A percentile compares a stretch with the other conserved stretches of the same genome.
Evolutionary conservation across 192 early-diverging fungal species (phyloP).

Genomic region (Backusella parvicylindrica): DNA sequence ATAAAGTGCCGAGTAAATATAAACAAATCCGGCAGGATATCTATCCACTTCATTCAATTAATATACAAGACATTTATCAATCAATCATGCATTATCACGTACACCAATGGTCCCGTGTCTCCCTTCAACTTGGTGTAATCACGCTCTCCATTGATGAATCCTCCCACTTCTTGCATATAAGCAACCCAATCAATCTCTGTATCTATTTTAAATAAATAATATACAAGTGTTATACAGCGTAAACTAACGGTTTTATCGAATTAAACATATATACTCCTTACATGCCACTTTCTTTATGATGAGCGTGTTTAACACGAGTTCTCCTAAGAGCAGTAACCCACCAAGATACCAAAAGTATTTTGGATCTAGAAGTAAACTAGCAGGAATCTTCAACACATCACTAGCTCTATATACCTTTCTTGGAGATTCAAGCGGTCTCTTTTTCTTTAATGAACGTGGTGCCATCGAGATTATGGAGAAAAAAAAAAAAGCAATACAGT

Average conservation of each 20-base stretch:
- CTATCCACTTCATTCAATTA: conserved; percentile 30
- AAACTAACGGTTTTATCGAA: neutral
- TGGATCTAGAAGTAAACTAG: conserved; percentile 37
- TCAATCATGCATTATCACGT: conserved; percentile 7
- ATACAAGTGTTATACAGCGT: neutral
- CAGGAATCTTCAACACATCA: conserved; percentile 13
- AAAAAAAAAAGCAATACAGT: neutral
- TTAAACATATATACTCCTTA: conserved; percentile 27
- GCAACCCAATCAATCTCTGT: conserved; percentile 97
- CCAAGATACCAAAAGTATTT: conserved; percentile 47
- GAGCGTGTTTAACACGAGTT: conserved; percentile 45
- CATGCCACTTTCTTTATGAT: conserved; percentile 62
- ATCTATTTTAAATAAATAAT: conserved; percentile 40
- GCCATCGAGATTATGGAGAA: neutral
- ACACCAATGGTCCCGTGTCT: conserved; percentile 93
- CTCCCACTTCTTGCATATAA: conserved; percentile 91
- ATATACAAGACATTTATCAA: neutral
- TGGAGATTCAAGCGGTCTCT: neutral
- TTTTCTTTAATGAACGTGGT: neutral
- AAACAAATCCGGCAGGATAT: conserved; percentile 93
- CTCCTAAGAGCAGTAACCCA: conserved; percentile 43
- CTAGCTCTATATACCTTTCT: conserved; percentile 6
- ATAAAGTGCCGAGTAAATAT: conserved; percentile 73
- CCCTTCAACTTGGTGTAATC: conserved; percentile 79
- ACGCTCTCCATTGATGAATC: conserved; percentile 76